Evolutionary conservation across 1,284 basidiomycete species (phyloP), one percentile per base, ranked within the genome.

Genomic region (Cutaneotrichosporon sp.): DNA sequence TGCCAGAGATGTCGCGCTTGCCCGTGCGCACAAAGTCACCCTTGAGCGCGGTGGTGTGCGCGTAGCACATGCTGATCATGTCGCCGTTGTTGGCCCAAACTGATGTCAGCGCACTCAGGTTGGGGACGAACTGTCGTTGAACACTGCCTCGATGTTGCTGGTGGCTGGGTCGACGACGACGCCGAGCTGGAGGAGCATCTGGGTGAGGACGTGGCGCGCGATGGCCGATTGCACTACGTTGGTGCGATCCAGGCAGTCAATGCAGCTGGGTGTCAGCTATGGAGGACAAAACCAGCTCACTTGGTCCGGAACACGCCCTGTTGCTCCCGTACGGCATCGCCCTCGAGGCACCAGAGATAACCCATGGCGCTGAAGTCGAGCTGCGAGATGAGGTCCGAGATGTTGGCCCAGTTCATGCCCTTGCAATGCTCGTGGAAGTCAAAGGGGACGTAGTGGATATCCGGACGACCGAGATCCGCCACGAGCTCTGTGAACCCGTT

Each of bases 1-100:
- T 86, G 2, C 96, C 96, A 46, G 86, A 85, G 31, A 97, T 82
- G 76, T 98, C 95, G 22, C 96, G 87, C 81, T 92, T 96, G 34
- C 96, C 96, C 0, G 95, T 98, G 85, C 92, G 86, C 0, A 93
- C 96, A 74, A 93, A 97, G 81, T 97, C 94, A n/a, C 94, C 92
- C 87, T 98, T 98, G 57, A 98, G 83, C 2, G 80, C 81, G 0
- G 77, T 80, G 8, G 78, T 83, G 21, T 82, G 82, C 1, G 81
- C 81, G 70, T 97, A 97, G 58, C 76, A 76, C 46, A 77, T 56
- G 52, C 73, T 76, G 49, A 77, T 68, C 63, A 72, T 78, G 69
- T 79, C 77, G 10, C 77, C 77, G 60, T 79, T 79, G 65, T 79
- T 78, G 3, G 96, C 96, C 96, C 95, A 98, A 26, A 93, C 89